A percentile compares a stretch with the other conserved stretches of the same genome.
Conservation (phyloP, 345 rosid species). For the Pelargonium nanum region DNA sequence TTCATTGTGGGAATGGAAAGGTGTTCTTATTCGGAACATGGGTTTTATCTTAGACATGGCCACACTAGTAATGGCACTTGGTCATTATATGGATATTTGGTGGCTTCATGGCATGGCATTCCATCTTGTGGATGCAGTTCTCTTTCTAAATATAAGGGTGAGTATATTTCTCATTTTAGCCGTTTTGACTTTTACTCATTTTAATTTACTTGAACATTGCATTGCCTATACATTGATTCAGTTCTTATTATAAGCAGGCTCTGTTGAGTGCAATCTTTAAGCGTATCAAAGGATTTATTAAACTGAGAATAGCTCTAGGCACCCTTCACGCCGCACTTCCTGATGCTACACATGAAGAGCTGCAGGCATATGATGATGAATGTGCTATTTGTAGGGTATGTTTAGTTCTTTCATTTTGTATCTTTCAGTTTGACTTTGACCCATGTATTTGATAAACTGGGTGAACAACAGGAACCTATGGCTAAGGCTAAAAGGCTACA, state of each 20-base stretch:
- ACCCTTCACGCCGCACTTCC: slow-evolving; percentile 98
- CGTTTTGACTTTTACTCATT: not conserved
- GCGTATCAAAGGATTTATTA: slow-evolving; percentile 78
- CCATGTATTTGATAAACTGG: slow-evolving; percentile 13
- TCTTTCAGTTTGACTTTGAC: slow-evolving; percentile 7
- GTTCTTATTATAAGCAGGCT: slow-evolving; percentile 45
- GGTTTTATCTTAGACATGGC: slow-evolving; percentile 96
- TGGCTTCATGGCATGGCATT: slow-evolving; percentile 95
- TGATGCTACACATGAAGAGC: slow-evolving; percentile 88
- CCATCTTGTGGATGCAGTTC: slow-evolving; percentile 86
- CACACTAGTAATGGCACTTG: slow-evolving; percentile 80
- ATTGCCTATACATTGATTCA: slow-evolving; percentile 6
- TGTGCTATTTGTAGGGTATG: slow-evolving; percentile 99
- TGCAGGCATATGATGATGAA: slow-evolving; percentile 83
- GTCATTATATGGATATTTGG: slow-evolving; percentile 87
- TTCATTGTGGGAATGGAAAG: slow-evolving; percentile 87
- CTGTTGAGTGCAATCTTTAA: slow-evolving; percentile 82
- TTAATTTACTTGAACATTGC: not conserved
- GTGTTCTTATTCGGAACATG: slow-evolving; percentile 71
- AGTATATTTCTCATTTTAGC: slow-evolving; percentile 16
- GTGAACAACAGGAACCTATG: slow-evolving; percentile 86
- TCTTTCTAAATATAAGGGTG: slow-evolving; percentile 87
- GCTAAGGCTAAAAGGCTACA: slow-evolving; percentile 88
- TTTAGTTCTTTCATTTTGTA: slow-evolving; percentile 4
- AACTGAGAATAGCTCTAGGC: slow-evolving; percentile 74